Base-by-base conservation (phyloP, 1,284 basidiomycete genomes). In the Porodaedalea pini region DNA sequence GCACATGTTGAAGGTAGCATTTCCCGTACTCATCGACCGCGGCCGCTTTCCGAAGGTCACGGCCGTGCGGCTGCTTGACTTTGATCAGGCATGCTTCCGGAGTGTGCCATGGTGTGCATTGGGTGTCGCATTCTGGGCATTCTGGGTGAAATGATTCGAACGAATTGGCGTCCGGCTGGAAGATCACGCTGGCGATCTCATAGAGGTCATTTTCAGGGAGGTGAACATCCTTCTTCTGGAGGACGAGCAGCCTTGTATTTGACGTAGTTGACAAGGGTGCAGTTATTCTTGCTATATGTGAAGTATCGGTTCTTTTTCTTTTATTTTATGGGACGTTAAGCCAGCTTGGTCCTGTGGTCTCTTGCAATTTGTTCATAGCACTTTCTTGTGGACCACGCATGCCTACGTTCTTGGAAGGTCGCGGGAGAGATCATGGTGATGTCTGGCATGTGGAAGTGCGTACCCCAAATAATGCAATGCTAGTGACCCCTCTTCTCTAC, bases 21-120 rank as follows among this genome's bases (percentile, higher is more conserved):
- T 59, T 23, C 51, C 52, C 6, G 11, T 55, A 7, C 21, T 59
- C 34, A 44, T 59, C 27, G 32, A 45, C 41, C 34, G 25, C 25
- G 21, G n/a, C 25, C 51, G 52, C 7, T 59, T 44, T 39, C 53
- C 57, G 21, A 43, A 27, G 4, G 31, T 59, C 17, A 43, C 21
- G 17, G 21, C 44, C 31, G 57, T 59, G 5, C 57, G 57, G n/a
- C 57, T 59, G n/a, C 52, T 59, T 19, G 57, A 59, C 47, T 59
- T 54, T 27, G 57, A 59, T 19, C 51, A 54, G 25, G 15, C 36
- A 23, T 34, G 53, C 19, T 59, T 59, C 47, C 23, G 25, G 45
- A 36, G 25, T 13, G 29, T 50, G 10, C 55, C 41, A 2, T 59
- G 57, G 57, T 44, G 57, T 17, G 21, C 43, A 13, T 19, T n/a